These are phyloP conservation scores for Pisolithus marmoratus DNA, from an alignment of 768 basidiomycete species.

Conservation along the genomic window DNA sequence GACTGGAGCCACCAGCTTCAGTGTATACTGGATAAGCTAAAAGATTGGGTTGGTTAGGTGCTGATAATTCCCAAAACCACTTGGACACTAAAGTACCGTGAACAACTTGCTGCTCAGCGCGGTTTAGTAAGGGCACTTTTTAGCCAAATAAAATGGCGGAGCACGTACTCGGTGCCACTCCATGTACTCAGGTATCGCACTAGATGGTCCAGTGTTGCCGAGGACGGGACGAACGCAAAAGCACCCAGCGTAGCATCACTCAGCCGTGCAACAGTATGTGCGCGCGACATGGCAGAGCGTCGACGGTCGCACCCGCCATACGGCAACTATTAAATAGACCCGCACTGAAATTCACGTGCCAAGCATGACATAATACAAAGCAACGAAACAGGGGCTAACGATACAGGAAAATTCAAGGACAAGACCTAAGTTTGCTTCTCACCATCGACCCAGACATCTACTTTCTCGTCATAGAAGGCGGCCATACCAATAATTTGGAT, in stretches of 20 bases:
- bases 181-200: constrained; percentile 75
- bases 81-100: constrained; percentile 40
- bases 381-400: background rate
- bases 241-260: constrained; percentile 61
- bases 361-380: background rate
- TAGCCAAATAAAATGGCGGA: constrained; percentile 6
- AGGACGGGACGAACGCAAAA: constrained; percentile 53
- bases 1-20: constrained; percentile 65
- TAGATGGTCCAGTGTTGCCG: constrained; percentile 64
- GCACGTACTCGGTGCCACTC: constrained; percentile 80
- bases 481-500: constrained; percentile 44
- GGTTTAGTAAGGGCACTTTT: constrained; percentile 8
- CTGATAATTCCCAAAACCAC: background rate
- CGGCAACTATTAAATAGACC: too few species aligned
- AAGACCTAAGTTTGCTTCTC: constrained; percentile 36
- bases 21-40: constrained; percentile 67
- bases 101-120: constrained; percentile 58
- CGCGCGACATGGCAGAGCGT: constrained; percentile 40
- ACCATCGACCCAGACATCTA: constrained; percentile 61
- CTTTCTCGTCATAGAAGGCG: constrained; percentile 63
- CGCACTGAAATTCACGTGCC: constrained; percentile 14
- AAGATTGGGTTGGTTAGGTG: constrained; percentile 3
- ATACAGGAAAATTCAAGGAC: background rate
- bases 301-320: too few species aligned
- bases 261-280: constrained; percentile 40